Evolutionary conservation across 1,139 yeast species (phyloP), one percentile per base, ranked within the genome.

Genomic region (Candida mesenterica): DNA sequence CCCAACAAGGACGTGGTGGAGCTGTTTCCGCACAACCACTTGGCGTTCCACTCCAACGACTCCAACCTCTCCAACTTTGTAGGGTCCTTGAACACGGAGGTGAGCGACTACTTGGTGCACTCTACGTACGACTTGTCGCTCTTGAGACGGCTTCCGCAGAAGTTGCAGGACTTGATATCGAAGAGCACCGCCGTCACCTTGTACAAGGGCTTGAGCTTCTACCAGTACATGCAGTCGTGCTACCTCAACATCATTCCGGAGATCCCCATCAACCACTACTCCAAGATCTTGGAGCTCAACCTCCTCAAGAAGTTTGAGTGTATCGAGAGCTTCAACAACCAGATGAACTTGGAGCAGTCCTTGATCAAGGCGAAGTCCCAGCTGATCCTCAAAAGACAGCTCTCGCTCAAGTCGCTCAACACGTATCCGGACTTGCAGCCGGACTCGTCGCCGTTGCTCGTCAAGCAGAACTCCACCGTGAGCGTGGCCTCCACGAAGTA

Each of bases 171-270:
- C 35, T 52, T 69, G 32, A 48, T 70, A n/a, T 47, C 53, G 33
- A 60, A 59, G 36, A 55, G 58, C 30, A 55, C 55, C 30, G 56
- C 68, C 9, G 49, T 66, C 22, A 59, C 61, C 25, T 45, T 66
- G 33, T 65, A 65, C 48, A 66, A 68, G 42, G 52, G 58, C 27
- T 55, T 68, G 39, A 53, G 57, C 30, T 50, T 66, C 24, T 67
- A 58, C 44, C 67, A 63, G 42, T 70, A 70, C 49, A 63, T 65
- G 62, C 46, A 61, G 31, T 66, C 73, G 8, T 70, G 74, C 41
- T 70, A 70, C 45, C 60, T 51, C 36, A 70, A 70, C 39, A 46
- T 53, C 20, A 53, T 61, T 4, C 75, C 75, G 1, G 46, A 48
- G 14, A 47, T 44, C 31, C 42, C 57, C 14, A 62, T 66, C 40